phyloP scores from a whole-genome alignment of 2,329 filamentous ascomycete genomes.

The Cladosporium sp. region DNA sequence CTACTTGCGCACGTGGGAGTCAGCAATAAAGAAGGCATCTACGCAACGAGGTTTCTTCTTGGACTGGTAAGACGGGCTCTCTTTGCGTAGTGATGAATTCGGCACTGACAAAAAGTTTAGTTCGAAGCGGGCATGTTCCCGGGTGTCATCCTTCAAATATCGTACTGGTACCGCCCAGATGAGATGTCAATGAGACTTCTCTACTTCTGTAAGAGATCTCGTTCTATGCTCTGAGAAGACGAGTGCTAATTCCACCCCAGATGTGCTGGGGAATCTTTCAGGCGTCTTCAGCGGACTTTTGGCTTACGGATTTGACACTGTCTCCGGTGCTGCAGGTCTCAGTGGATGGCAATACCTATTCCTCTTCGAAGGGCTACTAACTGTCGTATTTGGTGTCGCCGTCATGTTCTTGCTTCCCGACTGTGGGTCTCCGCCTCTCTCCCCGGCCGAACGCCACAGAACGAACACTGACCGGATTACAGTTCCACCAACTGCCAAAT shows the following conservation, averaged over 20 bases:
- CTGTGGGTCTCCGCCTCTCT: slow-evolving; percentile 31
- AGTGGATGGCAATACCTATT: slow-evolving; percentile 6
- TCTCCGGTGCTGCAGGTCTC: slow-evolving; percentile 3
- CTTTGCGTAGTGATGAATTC: too few relatives aligned
- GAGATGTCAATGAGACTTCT: slow-evolving; percentile 34
- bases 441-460: too few relatives aligned
- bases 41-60: slow-evolving; percentile 4
- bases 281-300: slow-evolving; percentile 41
- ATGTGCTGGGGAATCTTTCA: slow-evolving; percentile 34
- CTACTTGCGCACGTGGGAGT: slow-evolving; percentile 73
- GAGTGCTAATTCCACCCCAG: background rate
- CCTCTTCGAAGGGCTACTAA: slow-evolving; percentile 41
- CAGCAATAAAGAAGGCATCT: slow-evolving; percentile 42
- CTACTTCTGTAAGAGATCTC: slow-evolving; percentile 20
- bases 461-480: too few relatives aligned
- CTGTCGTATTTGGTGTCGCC: slow-evolving; percentile 42
- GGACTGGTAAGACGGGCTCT: background rate
- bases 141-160: slow-evolving; percentile 8
- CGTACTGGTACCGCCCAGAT: slow-evolving; percentile 47
- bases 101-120: background rate
- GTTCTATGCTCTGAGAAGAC: background rate
- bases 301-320: slow-evolving; percentile 37
- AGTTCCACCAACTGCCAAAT: slow-evolving; percentile 24
- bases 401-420: slow-evolving; percentile 53
- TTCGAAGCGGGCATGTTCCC: slow-evolving; percentile 15